These are phyloP conservation scores for Capsella rubella DNA, from an alignment of 441 rosid genomes.

Conservation along the genomic window DNA sequence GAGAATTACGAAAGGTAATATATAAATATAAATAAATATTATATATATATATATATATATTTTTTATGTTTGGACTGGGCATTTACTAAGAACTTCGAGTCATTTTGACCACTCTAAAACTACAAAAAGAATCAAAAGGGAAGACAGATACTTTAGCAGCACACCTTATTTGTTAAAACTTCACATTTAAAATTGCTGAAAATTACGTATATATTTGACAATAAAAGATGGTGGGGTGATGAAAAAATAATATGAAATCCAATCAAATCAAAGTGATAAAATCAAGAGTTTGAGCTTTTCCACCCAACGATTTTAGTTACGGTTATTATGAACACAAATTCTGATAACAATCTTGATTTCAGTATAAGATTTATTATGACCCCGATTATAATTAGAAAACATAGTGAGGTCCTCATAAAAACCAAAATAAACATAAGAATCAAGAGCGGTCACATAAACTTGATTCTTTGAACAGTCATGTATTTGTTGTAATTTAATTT, in stretches of 20 bases:
- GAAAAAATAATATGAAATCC: neutral
- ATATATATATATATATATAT: no score
- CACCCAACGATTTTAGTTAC: neutral
- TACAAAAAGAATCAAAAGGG: neutral
- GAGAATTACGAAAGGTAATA: no score
- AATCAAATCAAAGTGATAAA: no score
- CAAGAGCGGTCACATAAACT: constrained; percentile 2
- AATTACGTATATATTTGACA: neutral
- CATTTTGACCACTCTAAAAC: constrained; percentile 1
- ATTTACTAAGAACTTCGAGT: neutral
- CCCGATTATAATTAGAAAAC: no score
- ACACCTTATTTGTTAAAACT: neutral
- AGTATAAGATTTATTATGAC: no score
- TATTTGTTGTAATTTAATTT: neutral
- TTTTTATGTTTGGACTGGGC: neutral
- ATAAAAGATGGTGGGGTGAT: neutral
- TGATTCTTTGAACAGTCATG: neutral
- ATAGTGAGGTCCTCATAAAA: neutral
- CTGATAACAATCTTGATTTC: no score
- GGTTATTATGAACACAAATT: no score
- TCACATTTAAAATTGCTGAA: neutral
- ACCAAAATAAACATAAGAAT: neutral
- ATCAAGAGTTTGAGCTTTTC: neutral
- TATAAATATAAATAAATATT: no score
- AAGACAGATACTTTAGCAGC: neutral